These are phyloP conservation scores for Cyberlindnera euphorbiae DNA, from an alignment of 805 yeast species.

Conservation along the genomic window DNA sequence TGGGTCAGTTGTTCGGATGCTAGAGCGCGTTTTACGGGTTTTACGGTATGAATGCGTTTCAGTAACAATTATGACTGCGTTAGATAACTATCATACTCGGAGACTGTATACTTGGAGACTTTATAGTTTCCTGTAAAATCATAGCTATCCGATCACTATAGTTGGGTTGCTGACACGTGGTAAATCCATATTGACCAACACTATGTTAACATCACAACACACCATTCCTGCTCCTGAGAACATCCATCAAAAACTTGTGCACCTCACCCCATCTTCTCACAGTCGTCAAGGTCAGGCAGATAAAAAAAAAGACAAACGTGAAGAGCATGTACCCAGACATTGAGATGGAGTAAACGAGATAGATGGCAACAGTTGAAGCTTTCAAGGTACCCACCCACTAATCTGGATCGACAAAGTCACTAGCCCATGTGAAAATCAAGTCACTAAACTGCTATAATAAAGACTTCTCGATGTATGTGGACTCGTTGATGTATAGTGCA, in stretches of 20 bases:
- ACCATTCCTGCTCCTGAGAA: constrained; percentile 11
- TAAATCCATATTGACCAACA: too few species aligned
- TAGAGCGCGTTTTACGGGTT: too few species aligned
- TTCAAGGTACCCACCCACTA: constrained; percentile 1
- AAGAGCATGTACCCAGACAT: constrained; percentile 17
- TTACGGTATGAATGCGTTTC: too few species aligned
- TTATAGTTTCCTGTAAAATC: too few species aligned
- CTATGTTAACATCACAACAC: constrained; percentile 9
- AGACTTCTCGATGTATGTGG: constrained; percentile 3
- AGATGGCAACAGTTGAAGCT: constrained; percentile 6
- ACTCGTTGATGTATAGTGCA: constrained; percentile 2
- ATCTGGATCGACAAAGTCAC: neutral
- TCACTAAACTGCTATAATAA: constrained; percentile 12
- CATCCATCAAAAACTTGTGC: constrained; percentile 5
- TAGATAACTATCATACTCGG: too few species aligned
- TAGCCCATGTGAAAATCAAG: constrained; percentile 5
- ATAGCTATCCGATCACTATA: too few species aligned
- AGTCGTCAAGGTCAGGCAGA: constrained; percentile 14
- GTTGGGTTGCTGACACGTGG: too few species aligned
- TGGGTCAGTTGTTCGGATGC: too few species aligned
- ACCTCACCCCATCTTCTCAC: constrained; percentile 16
- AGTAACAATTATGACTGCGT: too few species aligned
- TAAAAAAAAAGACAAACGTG: constrained; percentile 12
- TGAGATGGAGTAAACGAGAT: constrained; percentile 11
- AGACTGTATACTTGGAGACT: too few species aligned